Conservation (phyloP, 2,329 filamentous ascomycete genomes). For the Pezicula radicicola region DNA sequence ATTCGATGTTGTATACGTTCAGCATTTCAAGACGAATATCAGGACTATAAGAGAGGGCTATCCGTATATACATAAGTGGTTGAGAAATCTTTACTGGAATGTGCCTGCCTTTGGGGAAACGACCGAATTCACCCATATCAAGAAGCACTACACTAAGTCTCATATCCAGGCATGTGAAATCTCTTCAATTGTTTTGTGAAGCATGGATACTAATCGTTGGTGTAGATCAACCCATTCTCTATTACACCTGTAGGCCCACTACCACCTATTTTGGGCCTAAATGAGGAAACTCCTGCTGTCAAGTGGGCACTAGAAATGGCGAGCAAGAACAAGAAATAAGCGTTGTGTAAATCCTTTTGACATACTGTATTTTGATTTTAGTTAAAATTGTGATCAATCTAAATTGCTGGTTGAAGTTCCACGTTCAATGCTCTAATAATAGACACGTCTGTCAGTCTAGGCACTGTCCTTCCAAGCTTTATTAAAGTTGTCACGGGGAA, state of each 20-base stretch:
- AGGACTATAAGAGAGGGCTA: slow-evolving; percentile 39
- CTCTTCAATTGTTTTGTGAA: slow-evolving; percentile 36
- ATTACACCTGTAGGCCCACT: slow-evolving; percentile 86
- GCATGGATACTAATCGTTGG: slow-evolving; percentile 33
- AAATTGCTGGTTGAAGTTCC: no score
- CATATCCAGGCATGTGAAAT: slow-evolving; percentile 39
- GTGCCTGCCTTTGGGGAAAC: slow-evolving; percentile 54
- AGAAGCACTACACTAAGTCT: slow-evolving; percentile 94
- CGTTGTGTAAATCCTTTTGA: not conserved
- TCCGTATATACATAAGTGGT: slow-evolving; percentile 64
- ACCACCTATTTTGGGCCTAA: slow-evolving; percentile 74
- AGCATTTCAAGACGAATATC: slow-evolving; percentile 77
- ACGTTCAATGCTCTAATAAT: no score
- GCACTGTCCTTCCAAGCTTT: no score
- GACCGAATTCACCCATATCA: slow-evolving; percentile 40
- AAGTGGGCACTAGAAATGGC: slow-evolving; percentile 21
- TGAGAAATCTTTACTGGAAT: slow-evolving; percentile 67
- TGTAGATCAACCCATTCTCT: slow-evolving; percentile 62
- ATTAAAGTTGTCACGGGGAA: no score
- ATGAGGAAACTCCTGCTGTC: slow-evolving; percentile 71
- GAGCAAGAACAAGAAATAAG: slow-evolving; percentile 16
- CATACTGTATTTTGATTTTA: not conserved
- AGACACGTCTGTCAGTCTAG: no score
- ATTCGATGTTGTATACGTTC: slow-evolving; percentile 75
- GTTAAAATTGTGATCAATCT: not conserved